phyloP scores from a whole-genome alignment of 768 basidiomycete species.

The Agaricus blazei region DNA sequence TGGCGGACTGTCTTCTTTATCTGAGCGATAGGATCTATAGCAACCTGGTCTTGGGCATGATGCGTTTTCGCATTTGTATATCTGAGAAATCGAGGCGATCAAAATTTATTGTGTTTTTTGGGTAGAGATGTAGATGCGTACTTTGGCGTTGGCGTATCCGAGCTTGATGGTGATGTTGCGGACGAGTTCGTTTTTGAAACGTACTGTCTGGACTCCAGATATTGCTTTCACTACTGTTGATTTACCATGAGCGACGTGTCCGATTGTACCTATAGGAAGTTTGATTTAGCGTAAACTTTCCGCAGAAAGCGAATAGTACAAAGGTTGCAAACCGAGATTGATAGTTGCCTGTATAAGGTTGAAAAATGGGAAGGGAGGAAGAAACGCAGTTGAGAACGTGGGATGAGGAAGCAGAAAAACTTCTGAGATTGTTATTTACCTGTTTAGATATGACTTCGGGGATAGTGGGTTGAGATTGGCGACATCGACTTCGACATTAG shows the following conservation, averaged over 20 bases:
- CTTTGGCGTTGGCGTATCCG: conserved; percentile 98
- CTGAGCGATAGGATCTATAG: conserved; percentile 89
- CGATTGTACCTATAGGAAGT: conserved; percentile 77
- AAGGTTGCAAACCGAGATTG: conserved; percentile 63
- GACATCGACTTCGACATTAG: conserved; percentile 72
- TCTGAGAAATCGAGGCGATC: conserved; percentile 41
- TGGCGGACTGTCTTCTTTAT: conserved; percentile 90
- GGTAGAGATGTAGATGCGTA: conserved; percentile 28
- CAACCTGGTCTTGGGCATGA: conserved; percentile 91
- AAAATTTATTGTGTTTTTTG: conserved; percentile 12
- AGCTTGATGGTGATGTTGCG: conserved; percentile 99
- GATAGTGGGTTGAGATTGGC: conserved; percentile 83
- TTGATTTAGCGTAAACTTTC: neutral
- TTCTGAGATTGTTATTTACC: conserved; percentile 35
- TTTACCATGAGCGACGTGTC: conserved; percentile 98
- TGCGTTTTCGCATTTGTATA: conserved; percentile 95
- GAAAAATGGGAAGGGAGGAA: conserved; percentile 22
- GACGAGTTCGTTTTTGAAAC: conserved; percentile 99
- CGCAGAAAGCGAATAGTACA: conserved; percentile 2
- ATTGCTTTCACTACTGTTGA: conserved; percentile 98
- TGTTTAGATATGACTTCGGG: conserved; percentile 88
- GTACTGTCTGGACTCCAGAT: conserved; percentile 95
- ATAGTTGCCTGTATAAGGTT: conserved; percentile 77
- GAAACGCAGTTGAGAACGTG: neutral
- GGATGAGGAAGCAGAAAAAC: neutral